Evolutionary conservation across 2,329 filamentous ascomycete species (phyloP).

Genomic region (Phoma sp.): DNA sequence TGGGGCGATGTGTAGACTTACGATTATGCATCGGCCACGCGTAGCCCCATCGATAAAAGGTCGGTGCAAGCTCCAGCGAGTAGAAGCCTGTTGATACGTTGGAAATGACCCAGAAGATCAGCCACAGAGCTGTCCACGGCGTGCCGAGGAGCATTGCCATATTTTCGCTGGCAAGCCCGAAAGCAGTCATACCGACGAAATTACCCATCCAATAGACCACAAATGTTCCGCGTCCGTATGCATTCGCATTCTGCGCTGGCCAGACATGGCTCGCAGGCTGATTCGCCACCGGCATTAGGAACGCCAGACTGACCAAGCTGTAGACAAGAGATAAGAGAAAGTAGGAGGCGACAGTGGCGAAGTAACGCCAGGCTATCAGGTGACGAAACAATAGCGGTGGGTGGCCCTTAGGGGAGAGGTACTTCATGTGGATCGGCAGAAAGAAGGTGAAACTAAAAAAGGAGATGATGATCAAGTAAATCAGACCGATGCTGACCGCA

Average conservation of each 20-base stretch:
- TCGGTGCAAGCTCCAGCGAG: conserved; percentile 60
- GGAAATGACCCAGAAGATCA: conserved; percentile 71
- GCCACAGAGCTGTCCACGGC: conserved; percentile 66
- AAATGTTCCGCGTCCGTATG: conserved; percentile 64
- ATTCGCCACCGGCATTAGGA: conserved; percentile 65
- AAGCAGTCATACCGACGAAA: conserved; percentile 65
- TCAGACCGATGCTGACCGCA: conserved; percentile 66
- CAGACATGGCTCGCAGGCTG: conserved; percentile 52
- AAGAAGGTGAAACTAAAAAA: conserved; percentile 72
- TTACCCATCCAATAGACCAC: conserved; percentile 69
- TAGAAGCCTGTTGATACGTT: conserved; percentile 69
- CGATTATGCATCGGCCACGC: conserved; percentile 68
- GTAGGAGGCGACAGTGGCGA: conserved; percentile 63
- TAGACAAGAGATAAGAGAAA: conserved; percentile 67
- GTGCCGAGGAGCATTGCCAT: conserved; percentile 67
- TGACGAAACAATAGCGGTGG: conserved; percentile 64
- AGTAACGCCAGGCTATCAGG: conserved; percentile 63
- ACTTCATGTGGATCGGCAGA: conserved; percentile 66
- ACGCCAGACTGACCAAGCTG: conserved; percentile 66
- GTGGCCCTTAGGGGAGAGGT: conserved; percentile 61
- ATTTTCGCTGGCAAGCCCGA: conserved; percentile 69
- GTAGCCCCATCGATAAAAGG: conserved; percentile 67
- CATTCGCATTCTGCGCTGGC: conserved; percentile 56
- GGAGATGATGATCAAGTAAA: conserved; percentile 70
- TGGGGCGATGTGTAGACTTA: conserved; percentile 34